Conservation (phyloP, 495 filamentous ascomycete genomes). For the Aspergillus olivimuriae region DNA sequence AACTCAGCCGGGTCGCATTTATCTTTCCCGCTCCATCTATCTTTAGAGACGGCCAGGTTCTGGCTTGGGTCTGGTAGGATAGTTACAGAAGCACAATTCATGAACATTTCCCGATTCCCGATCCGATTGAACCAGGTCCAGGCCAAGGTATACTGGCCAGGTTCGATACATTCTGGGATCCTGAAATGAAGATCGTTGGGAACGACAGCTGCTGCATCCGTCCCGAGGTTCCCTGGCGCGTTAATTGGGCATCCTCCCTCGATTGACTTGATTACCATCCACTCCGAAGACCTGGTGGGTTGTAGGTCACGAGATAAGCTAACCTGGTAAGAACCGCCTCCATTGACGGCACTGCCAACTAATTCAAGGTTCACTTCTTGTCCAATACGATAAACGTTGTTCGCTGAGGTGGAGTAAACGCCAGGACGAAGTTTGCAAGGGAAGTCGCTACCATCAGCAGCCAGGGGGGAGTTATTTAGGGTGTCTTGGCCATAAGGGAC, state of each 20-base stretch:
- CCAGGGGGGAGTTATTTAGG: neutral
- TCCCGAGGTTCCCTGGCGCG: neutral
- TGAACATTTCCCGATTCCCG: neutral
- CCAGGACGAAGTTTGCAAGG: neutral
- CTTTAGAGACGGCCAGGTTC: neutral
- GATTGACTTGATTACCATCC: neutral
- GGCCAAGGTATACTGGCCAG: neutral
- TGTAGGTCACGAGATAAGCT: neutral
- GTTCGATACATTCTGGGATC: neutral
- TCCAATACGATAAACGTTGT: neutral
- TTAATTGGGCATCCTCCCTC: neutral
- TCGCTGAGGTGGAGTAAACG: neutral
- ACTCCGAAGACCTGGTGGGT: neutral
- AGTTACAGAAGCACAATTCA: neutral
- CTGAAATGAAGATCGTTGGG: neutral
- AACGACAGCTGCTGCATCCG: neutral
- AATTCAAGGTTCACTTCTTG: neutral
- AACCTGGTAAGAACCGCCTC: neutral
- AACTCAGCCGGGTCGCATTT: neutral
- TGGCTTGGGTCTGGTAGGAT: neutral
- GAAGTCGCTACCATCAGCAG: neutral
- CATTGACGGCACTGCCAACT: neutral
- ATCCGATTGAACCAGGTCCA: neutral
- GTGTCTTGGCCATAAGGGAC: neutral
- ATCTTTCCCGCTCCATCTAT: neutral